Evolutionary conservation across 139 green algal genomes (phyloP), one percentile per base, ranked within the genome.

Genomic region (Chlamydomonas sp.): DNA sequence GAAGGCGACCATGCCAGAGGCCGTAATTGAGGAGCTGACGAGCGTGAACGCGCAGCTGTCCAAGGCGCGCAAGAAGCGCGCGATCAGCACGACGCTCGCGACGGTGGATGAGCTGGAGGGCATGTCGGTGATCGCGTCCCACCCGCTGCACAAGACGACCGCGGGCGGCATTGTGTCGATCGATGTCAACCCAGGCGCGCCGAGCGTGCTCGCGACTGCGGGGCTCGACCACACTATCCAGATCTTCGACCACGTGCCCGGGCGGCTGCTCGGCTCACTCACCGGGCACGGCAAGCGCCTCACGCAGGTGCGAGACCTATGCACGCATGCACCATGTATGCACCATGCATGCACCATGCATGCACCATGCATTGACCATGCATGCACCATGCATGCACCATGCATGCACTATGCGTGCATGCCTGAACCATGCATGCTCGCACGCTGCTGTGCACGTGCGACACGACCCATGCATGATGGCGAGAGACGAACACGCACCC

Each of bases 91-190:
- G 10, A 82, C 48, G 59, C 77, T 91, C 3, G 87, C 87, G 6
- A 76, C 82, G 0, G 34, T 76, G 0, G 91, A 92, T 1, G 86
- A 91, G 22, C 58, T 98, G 0, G 71, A 72, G 1, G 29, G 31
- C 5, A 84, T 85, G 48, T 48, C 48, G 26, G 77, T 94, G n/a
- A 33, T 78, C 22, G 70, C 73, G 34, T 87, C 73, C 62, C 74
- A 87, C 73, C 85, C 93, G 5, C 76, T 97, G 81, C 93, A 98
- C 79, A 92, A 89, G 67, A 95, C 93, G 2, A 92, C 81, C 8
- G 73, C 82, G 70, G 82, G 83, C 13, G 92, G 92, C 58, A 96
- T 97, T 65, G 50, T 84, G 24, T 62, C 81, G 0, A 58, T 96
- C 20, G 90, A 92, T 35, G 57, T 90, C 26, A 80, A 83, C 71